Percentiles rank a stretch among this genome's conserved stretches.
Conservation (phyloP, 1,284 basidiomycete genomes). For the Cystobasidiaceae sp. region DNA sequence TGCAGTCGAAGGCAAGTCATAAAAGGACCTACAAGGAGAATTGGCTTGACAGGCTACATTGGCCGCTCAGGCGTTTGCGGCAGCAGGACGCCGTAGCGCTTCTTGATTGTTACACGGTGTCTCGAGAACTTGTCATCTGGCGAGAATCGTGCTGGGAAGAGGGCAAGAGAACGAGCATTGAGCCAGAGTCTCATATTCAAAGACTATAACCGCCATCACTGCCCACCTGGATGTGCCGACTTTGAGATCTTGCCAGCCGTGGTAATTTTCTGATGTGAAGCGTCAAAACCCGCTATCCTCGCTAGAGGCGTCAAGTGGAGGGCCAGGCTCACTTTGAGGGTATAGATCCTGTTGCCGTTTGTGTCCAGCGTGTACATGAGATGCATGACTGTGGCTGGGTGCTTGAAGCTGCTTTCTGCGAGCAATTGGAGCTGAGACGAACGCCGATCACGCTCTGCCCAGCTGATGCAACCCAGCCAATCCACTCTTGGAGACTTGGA, state of each 20-base stretch:
- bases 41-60: constrained; percentile 52
- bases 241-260: constrained; percentile 75
- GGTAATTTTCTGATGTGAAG: constrained; percentile 67
- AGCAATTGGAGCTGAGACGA: no score
- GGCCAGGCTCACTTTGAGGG: constrained; percentile 65
- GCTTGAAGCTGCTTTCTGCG: no score
- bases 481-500: no score
- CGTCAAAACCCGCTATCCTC: not conserved
- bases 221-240: constrained; percentile 85
- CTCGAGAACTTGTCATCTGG: constrained; percentile 97
- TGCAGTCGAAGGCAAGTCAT: no score
- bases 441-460: no score
- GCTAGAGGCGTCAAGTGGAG: not conserved
- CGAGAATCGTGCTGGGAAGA: constrained; percentile 75
- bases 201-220: not conserved
- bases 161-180: not conserved
- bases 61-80: constrained; percentile 87
- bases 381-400: constrained; percentile 19
- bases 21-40: not conserved
- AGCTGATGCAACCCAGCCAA: no score
- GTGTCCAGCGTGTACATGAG: constrained; percentile 66
- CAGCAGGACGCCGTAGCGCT: constrained; percentile 62
- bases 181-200: not conserved
- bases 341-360: constrained; percentile 70
- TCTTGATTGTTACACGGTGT: constrained; percentile 91